phyloP scores from a whole-genome alignment of 1,139 yeast species.

The Pichia sp. region DNA sequence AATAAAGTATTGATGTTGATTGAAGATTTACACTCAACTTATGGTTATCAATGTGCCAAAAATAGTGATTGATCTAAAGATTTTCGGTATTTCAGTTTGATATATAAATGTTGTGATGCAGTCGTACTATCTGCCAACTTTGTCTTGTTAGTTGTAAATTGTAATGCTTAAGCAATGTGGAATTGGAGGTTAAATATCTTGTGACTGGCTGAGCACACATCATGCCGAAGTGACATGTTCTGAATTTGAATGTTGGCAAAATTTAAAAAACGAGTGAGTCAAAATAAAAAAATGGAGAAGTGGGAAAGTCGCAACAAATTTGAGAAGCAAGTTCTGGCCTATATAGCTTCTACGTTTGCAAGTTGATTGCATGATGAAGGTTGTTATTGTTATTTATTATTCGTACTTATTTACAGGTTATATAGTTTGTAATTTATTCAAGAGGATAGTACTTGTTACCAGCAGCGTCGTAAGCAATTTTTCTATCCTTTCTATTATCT shows the following conservation, averaged over 20 bases:
- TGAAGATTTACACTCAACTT: neutral
- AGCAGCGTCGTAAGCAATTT: constrained; percentile 63
- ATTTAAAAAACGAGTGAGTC: neutral
- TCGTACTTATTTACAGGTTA: neutral
- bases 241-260: neutral
- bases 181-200: neutral
- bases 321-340: neutral
- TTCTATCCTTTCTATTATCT: constrained; percentile 82
- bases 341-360: too few species aligned
- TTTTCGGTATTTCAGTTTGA: neutral
- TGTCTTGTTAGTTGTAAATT: neutral
- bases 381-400: neutral
- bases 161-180: neutral
- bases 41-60: neutral
- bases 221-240: neutral
- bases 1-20: neutral
- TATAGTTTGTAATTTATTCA: constrained; percentile 11
- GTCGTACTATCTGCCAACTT: neutral
- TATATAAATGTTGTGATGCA: neutral
- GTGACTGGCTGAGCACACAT: neutral
- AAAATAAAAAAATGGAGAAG: neutral
- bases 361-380: neutral
- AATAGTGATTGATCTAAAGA: neutral
- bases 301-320: neutral
- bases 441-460: constrained; percentile 52